Evolutionary conservation across 108 stramenopile genomes (phyloP).

Genomic region (Fragilaria crotonensis): DNA sequence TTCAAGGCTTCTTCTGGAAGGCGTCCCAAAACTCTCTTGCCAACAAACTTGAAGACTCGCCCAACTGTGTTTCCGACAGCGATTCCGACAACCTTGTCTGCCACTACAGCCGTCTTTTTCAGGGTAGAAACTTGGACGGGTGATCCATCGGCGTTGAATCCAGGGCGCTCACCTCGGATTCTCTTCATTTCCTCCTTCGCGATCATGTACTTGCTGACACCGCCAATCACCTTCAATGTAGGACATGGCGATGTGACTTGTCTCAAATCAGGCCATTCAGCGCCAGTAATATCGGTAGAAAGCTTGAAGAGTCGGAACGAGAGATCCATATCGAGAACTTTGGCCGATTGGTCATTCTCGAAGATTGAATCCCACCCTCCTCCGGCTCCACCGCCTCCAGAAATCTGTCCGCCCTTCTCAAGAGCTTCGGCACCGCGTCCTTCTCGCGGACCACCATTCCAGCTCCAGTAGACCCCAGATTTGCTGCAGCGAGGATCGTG

Average conservation of each 20-base stretch:
- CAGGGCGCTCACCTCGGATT: constrained; percentile 71
- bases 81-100: constrained; percentile 54
- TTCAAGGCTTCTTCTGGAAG: constrained; percentile 68
- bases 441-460: constrained; percentile 94
- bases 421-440: constrained; percentile 82
- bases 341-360: constrained; percentile 85
- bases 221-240: constrained; percentile 81
- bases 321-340: constrained; percentile 72
- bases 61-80: constrained; percentile 69
- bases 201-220: constrained; percentile 64
- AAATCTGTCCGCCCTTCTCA: constrained; percentile 81
- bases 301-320: constrained; percentile 57
- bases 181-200: constrained; percentile 80
- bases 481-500: constrained; percentile 83
- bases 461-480: constrained; percentile 91
- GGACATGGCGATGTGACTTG: constrained; percentile 75
- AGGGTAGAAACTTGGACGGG: constrained; percentile 14
- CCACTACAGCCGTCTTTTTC: constrained; percentile 46
- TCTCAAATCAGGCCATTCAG: constrained; percentile 70
- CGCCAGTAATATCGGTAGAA: constrained; percentile 71
- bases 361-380: constrained; percentile 84
- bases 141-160: constrained; percentile 48
- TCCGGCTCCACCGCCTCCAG: constrained; percentile 81
- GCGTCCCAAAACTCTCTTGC: constrained; percentile 53
- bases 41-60: constrained; percentile 48